Evolutionary conservation across 306 rosid genomes (phyloP).

Genomic region (Castanea mollissima): DNA sequence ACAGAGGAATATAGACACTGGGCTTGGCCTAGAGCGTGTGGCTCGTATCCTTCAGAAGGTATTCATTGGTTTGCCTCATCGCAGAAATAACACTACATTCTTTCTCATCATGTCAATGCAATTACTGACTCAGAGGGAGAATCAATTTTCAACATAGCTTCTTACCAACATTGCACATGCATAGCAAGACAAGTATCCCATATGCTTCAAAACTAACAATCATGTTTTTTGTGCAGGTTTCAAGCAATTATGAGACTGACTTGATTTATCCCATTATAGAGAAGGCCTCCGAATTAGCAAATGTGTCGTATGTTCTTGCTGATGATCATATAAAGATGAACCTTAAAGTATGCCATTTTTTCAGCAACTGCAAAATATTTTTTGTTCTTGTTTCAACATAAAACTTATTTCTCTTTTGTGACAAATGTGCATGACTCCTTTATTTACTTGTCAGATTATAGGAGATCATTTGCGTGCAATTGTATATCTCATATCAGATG

Average conservation of each 20-base stretch:
- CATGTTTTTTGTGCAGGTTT: constrained; percentile 63
- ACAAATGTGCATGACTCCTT: constrained; percentile 6
- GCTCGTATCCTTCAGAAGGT: constrained; percentile 96
- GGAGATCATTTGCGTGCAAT: constrained; percentile 98
- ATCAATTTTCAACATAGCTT: background rate
- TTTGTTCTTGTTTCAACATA: constrained; percentile 16
- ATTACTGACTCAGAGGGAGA: background rate
- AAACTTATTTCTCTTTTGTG: background rate
- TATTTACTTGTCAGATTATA: constrained; percentile 54
- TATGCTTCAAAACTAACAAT: constrained; percentile 18
- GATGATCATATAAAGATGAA: constrained; percentile 66
- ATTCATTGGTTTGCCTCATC: constrained; percentile 19
- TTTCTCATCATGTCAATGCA: background rate
- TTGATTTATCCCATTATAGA: constrained; percentile 91
- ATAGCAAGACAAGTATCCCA: constrained; percentile 7
- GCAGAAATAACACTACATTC: background rate
- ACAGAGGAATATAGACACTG: constrained; percentile 92
- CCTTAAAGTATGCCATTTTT: constrained; percentile 56
- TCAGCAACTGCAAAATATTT: constrained; percentile 14
- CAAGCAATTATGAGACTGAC: constrained; percentile 93
- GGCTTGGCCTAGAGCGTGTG: constrained; percentile 94
- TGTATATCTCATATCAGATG: constrained; percentile 91
- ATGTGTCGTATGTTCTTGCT: constrained; percentile 59
- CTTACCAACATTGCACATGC: background rate
- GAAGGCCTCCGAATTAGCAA: constrained; percentile 68